Base-by-base conservation (phyloP, 495 filamentous ascomycete genomes). In the Neurospora hispaniola region DNA sequence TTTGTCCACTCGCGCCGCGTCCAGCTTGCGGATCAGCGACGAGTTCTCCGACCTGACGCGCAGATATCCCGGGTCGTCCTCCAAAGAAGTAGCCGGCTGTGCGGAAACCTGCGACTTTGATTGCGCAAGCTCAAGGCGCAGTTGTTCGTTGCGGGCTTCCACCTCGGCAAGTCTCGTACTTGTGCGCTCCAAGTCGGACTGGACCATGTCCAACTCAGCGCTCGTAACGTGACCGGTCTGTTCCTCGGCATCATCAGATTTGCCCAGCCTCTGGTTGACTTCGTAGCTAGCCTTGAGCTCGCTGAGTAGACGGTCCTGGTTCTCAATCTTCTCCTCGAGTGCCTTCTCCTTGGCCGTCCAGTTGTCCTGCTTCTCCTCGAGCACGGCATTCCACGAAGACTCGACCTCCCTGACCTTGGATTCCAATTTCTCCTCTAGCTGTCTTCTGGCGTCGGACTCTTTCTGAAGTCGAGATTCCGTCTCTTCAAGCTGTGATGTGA, bases 201-300 rank as follows among this genome's bases (percentile, higher is more conserved):
- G 90, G 27, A 97, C 89, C 82, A 99, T 92, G 75, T 99, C 96
- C 73, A 99, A 82, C 82, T 98, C 96, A 16, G 96, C 96, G 77
- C 89, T 93, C 8, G 89, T 91, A 72, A 94, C 92, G 69, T 90
- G 88, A 0, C 85, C 87, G 7, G 84, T 86, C 42, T 83, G 79
- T 39, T 86, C 83, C 38, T 89, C 88, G n/a, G 82, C 86, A 62
- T 88, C 86, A 46, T 92, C 92, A 11, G 88, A 86, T 69, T 88
- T 89, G 8, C 90, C 95, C 70, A 98, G 85, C 69, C 96, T 88
- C 77, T 98, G 94, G 35, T 94, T 93, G 59, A 99, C 96, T 79
- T 99, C 96, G 78, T 97, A 98, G 81, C 90, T 97, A 27, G 96
- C 96, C 83, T 98, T 98, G 74, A 98, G 87, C 77, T 98, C 96